Percentiles rank a stretch among this genome's conserved stretches.
Evolutionary conservation across 192 early-diverging fungal genomes (phyloP).

Genomic region (Linnemannia hyalina): DNA sequence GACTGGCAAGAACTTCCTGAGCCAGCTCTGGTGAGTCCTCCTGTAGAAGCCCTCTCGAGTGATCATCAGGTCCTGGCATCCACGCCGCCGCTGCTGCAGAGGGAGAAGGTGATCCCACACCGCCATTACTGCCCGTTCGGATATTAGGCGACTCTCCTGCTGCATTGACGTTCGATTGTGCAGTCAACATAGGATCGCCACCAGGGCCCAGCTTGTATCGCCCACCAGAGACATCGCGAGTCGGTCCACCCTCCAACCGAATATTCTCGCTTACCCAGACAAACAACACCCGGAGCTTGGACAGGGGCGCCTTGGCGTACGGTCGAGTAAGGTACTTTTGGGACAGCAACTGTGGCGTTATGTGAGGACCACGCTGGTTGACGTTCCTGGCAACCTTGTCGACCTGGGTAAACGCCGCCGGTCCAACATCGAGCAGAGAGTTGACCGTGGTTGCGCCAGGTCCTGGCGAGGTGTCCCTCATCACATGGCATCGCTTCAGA

Average conservation of each 20-base stretch:
- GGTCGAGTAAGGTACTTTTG: conserved; percentile 77
- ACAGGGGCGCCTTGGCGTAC: conserved; percentile 66
- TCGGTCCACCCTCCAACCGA: conserved; percentile 45
- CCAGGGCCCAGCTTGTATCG: conserved; percentile 43
- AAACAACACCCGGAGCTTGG: conserved; percentile 75
- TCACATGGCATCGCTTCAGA: conserved; percentile 25
- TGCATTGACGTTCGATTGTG: background rate
- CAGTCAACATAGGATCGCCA: conserved; percentile 20
- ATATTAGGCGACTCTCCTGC: background rate
- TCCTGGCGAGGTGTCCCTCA: background rate
- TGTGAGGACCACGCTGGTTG: conserved; percentile 66
- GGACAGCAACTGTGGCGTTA: conserved; percentile 73
- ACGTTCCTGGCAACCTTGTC: conserved; percentile 77
- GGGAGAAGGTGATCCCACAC: background rate
- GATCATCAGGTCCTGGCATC: conserved; percentile 39
- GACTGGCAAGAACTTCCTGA: conserved; percentile 52
- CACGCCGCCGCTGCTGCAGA: conserved; percentile 16
- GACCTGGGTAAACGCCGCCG: conserved; percentile 66
- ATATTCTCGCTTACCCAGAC: conserved; percentile 80
- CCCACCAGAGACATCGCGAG: conserved; percentile 47
- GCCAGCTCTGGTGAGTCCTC: conserved; percentile 58
- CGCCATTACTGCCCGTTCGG: background rate
- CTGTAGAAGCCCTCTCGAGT: conserved; percentile 39
- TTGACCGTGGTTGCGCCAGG: background rate
- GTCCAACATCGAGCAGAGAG: conserved; percentile 27